Base-by-base conservation (phyloP, 768 basidiomycete species). In the Lanmaoa pseudosensibilis region DNA sequence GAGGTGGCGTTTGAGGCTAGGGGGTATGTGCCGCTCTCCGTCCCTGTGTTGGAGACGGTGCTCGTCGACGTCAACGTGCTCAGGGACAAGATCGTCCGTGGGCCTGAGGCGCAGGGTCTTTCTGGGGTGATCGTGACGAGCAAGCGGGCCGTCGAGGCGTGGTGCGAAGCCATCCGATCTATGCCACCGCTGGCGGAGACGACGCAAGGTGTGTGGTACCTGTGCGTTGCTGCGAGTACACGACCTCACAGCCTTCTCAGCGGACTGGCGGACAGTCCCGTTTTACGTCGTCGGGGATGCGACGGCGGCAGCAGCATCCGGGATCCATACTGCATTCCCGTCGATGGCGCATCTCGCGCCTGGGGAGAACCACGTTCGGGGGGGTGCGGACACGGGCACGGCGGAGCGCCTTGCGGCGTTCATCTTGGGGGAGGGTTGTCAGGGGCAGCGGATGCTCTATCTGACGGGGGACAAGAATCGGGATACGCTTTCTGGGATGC, bases 381-480 rank as follows among this genome's bases (percentile, higher is more conserved):
- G 83, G 0, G 76, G 71, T 10, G 61, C 69, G 2, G 75, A 82
- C 9, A 76, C 84, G 3, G 93, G 92, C 5, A 89, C 80, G 16
- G 83, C 82, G n/a, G 85, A 85, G 62, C 74, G 78, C 37, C 83
- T 92, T 13, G 89, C 83, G 1, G 73, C 69, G 16, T 88, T 83
- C 64, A 89, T 94, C 57, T 62, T 87, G 44, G 45, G 58, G 0
- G 77, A 80, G 49, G 48, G 69, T 1, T 37, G 56, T 12, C 25
- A 45, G 6, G 58, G 34, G 5, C 59, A 34, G 34, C 61, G 52
- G 25, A 65, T 94, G 46, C 69, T 94, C 7, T 93, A 92, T 67
- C 78, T 96, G 10, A 90, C 85, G 12, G 92, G 92, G 21, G 93
- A 94, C 78, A 95, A 94, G 76, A 92, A 90, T 56, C 77, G 83